phyloP scores from a whole-genome alignment of 1,284 basidiomycete genomes.

The Neonothopanus nambi region DNA sequence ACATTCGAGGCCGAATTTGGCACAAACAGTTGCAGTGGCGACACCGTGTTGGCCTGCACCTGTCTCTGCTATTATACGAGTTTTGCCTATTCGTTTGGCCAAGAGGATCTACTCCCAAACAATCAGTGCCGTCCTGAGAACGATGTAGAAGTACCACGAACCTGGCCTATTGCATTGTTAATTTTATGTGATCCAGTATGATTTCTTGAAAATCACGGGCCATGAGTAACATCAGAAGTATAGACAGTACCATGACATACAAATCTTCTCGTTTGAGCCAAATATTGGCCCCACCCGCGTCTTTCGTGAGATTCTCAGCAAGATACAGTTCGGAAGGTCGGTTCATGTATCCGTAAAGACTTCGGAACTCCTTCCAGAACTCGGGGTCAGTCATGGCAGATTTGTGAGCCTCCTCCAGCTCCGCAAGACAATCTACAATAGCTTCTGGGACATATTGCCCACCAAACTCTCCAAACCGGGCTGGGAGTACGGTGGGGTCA shows the following conservation, averaged over 20 bases:
- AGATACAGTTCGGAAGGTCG: conserved; percentile 76
- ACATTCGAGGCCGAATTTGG: conserved; percentile 95
- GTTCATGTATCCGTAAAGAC: conserved; percentile 90
- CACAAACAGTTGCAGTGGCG: conserved; percentile 97
- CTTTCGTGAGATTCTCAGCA: conserved; percentile 74
- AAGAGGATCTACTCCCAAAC: conserved; percentile 74
- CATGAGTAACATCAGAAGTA: background rate
- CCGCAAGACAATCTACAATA: conserved; percentile 85
- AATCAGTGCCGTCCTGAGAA: conserved; percentile 1
- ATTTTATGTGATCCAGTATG: conserved; percentile 98
- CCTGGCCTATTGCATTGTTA: conserved; percentile 94
- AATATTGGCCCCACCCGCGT: conserved; percentile 87
- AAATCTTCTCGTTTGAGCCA: conserved; percentile 99
- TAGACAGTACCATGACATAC: conserved; percentile 42
- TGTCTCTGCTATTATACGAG: conserved; percentile 96
- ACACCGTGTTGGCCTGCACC: conserved; percentile 99
- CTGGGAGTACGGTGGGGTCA: conserved; percentile 59
- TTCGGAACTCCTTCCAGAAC: conserved; percentile 93
- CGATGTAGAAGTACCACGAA: conserved; percentile 27
- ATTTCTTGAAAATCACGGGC: conserved; percentile 62
- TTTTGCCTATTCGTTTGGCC: conserved; percentile 92
- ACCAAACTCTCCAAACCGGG: conserved; percentile 93
- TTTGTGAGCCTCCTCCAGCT: conserved; percentile 91
- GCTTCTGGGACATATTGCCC: conserved; percentile 98
- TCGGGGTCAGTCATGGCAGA: conserved; percentile 84